These are phyloP conservation scores for Coemansia sp. DNA, from an alignment of 192 early-diverging fungal species.

Conservation along the genomic window DNA sequence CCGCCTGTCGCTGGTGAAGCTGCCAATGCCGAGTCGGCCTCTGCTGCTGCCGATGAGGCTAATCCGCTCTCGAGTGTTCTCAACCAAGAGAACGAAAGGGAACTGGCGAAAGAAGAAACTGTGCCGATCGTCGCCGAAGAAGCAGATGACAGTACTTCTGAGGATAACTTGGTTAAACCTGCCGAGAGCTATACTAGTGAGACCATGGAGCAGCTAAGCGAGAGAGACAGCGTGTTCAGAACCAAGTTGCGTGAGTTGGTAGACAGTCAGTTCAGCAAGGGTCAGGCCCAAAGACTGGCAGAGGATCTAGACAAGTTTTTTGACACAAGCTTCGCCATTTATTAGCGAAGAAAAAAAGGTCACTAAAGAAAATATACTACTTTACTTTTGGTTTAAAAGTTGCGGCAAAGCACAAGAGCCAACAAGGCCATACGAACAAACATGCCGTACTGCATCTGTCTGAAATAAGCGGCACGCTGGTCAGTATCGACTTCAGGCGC, in stretches of 20 bases:
- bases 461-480: conserved; percentile 95
- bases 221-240: conserved; percentile 38
- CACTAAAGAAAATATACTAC: conserved; percentile 1
- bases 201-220: conserved; percentile 33
- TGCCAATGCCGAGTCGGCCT: conserved; percentile 5
- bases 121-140: neutral
- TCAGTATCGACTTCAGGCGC: conserved; percentile 98
- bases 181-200: neutral
- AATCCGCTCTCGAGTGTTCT: conserved; percentile 43
- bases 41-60: conserved; percentile 13
- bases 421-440: conserved; percentile 98
- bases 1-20: conserved; percentile 14
- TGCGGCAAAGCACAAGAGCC: conserved; percentile 72
- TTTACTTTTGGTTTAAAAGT: conserved; percentile 16
- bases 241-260: conserved; percentile 28
- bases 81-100: conserved; percentile 3
- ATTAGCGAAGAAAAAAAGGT: neutral
- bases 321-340: neutral
- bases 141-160: conserved; percentile 4
- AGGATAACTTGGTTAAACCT: neutral
- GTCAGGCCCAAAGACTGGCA: conserved; percentile 28
- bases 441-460: conserved; percentile 98
- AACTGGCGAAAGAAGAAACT: neutral
- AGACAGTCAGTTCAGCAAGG: conserved; percentile 22
- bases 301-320: conserved; percentile 8